Base-by-base conservation (phyloP, 306 rosid genomes). In the Quercus agrifolia region DNA sequence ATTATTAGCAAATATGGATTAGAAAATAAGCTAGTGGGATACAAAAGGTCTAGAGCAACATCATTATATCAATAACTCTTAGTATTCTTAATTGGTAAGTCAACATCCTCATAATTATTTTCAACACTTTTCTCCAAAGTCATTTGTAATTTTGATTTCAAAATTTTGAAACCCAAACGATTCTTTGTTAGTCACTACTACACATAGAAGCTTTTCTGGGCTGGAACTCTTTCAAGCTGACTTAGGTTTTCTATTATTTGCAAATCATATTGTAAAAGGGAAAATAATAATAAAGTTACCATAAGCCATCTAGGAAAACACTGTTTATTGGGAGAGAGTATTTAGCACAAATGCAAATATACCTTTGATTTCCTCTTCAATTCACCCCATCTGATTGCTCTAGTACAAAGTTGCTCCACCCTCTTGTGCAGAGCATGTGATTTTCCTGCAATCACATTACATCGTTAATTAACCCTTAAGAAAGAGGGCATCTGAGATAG, bases 381-480 rank as follows among this genome's bases (percentile, higher is more conserved):
- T 73, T 84, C 90, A 56, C 77, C 90, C 92, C 92, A 89, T 78
- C 83, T 82, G 83, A 89, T 82, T 56, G 92, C 92, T 62, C 92
- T 82, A 62, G 88, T 89, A 79, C 92, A 89, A 17, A 89, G 88
- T 78, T 89, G 92, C 21, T 86, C 90, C 19, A 89, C 86, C 59
- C 92, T 86, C 84, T 89, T 89, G 87, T 89, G 92, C 70, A 89
- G 92, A 75, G 90, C 90, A 76, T 89, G 92, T 21, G 92, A 87
- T 84, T 89, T 89, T 67, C 90, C 92, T 89, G 83, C 78, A 88
- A 75, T 38, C 81, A 78, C 41, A 33, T 46, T 44, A 59, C 70
- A 64, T 25, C 12, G 31, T 28, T 68, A 64, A 62, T 33, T 81
- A 77, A 73, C 27, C 55, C 51, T 54, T 1, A 3, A 25, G 20